Percentiles rank a stretch among this genome's conserved stretches.
Evolutionary conservation across 768 basidiomycete genomes (phyloP).

Genomic region (Cystoderma amianthinum): DNA sequence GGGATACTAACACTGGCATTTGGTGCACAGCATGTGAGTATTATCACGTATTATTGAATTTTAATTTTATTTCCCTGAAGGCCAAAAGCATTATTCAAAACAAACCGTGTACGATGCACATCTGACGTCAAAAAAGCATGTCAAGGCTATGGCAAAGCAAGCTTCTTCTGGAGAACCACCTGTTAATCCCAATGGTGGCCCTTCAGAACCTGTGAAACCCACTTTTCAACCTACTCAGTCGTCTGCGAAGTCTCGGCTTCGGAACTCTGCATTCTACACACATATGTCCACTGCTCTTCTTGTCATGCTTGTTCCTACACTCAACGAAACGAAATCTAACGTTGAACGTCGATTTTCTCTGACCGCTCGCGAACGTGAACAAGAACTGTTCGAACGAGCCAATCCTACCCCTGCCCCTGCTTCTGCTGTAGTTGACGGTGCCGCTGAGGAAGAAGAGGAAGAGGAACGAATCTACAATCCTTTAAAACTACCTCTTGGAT

Average conservation of each 20-base stretch:
- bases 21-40: conserved; percentile 92
- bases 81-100: conserved; percentile 92
- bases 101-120: conserved; percentile 98
- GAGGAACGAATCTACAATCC: conserved; percentile 98
- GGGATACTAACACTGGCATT: conserved; percentile 48
- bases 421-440: conserved; percentile 35
- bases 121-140: conserved; percentile 90
- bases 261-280: conserved; percentile 65
- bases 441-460: conserved; percentile 76
- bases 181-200: conserved; percentile 51
- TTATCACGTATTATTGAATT: conserved; percentile 2
- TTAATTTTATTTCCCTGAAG: conserved; percentile 27
- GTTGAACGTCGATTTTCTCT: conserved; percentile 95
- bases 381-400: conserved; percentile 77
- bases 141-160: conserved; percentile 82
- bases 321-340: conserved; percentile 91
- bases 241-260: conserved; percentile 42
- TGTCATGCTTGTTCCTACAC: conserved; percentile 47
- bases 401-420: conserved; percentile 42
- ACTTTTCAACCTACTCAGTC: conserved; percentile 20
- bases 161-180: conserved; percentile 39
- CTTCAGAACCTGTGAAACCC: conserved; percentile 16
- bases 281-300: conserved; percentile 66
- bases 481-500: conserved; percentile 90
- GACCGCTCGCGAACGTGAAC: conserved; percentile 95